Percentiles rank a stretch among this genome's conserved stretches.
Conservation (phyloP, 2,329 filamentous ascomycete species). For the Tolypocladium nubicola region DNA sequence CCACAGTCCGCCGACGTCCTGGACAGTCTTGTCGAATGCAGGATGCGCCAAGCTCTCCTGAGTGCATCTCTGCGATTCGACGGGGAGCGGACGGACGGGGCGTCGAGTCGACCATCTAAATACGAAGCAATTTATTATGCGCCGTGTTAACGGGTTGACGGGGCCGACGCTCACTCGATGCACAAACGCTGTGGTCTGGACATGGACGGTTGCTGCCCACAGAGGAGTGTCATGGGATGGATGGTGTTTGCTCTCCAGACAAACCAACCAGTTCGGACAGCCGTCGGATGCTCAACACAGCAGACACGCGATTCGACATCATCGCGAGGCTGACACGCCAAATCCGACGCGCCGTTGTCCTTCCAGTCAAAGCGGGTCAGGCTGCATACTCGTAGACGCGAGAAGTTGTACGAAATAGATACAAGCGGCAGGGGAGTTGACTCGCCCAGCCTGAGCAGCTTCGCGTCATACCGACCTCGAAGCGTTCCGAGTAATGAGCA, state of each 20-base stretch:
- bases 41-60: not conserved
- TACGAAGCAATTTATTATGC: not conserved
- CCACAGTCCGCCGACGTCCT: not conserved
- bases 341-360: not conserved
- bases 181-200: not conserved
- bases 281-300: not conserved
- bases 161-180: not conserved
- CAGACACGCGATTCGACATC: not conserved
- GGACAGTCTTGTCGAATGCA: not conserved
- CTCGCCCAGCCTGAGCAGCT: not conserved
- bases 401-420: not conserved
- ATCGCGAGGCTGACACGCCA: not conserved
- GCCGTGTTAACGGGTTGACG: not conserved
- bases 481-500: not conserved
- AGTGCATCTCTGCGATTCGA: not conserved
- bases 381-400: not conserved
- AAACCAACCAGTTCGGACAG: not conserved
- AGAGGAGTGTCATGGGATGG: not conserved
- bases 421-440: not conserved
- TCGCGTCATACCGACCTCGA: not conserved
- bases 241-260: too few species aligned
- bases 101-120: not conserved
- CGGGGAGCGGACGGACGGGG: not conserved
- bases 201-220: not conserved
- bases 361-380: not conserved